Percentiles rank a stretch among this genome's conserved stretches.
Conservation (phyloP, 768 basidiomycete species). For the Tricholoma flavovirens region DNA sequence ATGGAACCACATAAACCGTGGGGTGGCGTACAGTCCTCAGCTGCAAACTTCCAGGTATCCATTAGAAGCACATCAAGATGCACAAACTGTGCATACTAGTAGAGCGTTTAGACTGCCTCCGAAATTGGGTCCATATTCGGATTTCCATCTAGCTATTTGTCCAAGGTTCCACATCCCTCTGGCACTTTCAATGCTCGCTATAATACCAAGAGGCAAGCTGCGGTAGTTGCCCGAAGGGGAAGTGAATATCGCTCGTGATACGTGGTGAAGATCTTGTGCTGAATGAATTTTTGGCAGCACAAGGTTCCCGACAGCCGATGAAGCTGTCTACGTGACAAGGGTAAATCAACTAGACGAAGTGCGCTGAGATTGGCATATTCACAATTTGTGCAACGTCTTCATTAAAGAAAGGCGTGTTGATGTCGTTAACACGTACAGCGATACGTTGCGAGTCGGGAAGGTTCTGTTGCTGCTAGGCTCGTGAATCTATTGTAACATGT, state of each 20-base stretch:
- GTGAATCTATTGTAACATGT: background rate
- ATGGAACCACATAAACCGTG: background rate
- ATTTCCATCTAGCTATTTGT: constrained; percentile 67
- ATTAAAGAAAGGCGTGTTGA: constrained; percentile 58
- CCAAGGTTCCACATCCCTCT: constrained; percentile 59
- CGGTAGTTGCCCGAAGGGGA: constrained; percentile 22
- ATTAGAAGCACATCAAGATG: background rate
- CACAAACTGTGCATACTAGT: constrained; percentile 41
- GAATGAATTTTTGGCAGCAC: constrained; percentile 84
- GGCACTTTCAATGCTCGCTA: constrained; percentile 87
- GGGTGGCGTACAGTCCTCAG: constrained; percentile 73
- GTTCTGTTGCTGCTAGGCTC: constrained; percentile 18
- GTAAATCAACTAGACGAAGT: background rate
- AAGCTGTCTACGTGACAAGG: constrained; percentile 21
- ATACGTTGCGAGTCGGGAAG: constrained; percentile 46
- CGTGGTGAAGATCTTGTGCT: constrained; percentile 53
- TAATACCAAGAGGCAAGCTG: constrained; percentile 42
- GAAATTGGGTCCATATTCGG: constrained; percentile 35
- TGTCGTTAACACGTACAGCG: constrained; percentile 67
- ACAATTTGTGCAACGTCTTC: constrained; percentile 62
- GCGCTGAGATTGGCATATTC: constrained; percentile 11
- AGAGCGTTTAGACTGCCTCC: constrained; percentile 60
- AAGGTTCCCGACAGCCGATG: constrained; percentile 50
- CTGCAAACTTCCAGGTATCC: constrained; percentile 66
- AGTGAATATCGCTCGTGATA: constrained; percentile 45